phyloP scores from a whole-genome alignment of 163 green algal genomes.

The Chlorella variabilis region DNA sequence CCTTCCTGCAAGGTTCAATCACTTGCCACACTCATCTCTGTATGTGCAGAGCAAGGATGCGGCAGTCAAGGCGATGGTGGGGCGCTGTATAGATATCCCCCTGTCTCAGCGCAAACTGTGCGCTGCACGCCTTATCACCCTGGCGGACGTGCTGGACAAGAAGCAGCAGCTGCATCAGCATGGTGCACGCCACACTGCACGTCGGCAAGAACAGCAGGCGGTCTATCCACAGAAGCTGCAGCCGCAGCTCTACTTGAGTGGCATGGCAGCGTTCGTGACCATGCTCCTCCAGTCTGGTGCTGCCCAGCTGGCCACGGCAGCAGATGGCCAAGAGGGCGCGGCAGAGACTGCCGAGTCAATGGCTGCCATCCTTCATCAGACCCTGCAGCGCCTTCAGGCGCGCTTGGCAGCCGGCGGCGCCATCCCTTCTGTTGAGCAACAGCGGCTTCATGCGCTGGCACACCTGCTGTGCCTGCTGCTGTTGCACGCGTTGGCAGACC shows the following conservation, averaged over 20 bases:
- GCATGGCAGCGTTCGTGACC: background rate
- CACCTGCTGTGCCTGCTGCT: slow-evolving; percentile 62
- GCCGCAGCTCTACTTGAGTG: background rate
- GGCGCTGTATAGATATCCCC: slow-evolving; percentile 8
- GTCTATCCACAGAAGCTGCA: background rate
- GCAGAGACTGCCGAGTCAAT: background rate
- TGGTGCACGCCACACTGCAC: background rate
- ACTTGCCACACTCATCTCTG: too few relatives aligned
- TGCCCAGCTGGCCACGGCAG: background rate
- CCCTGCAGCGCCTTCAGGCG: slow-evolving; percentile 20
- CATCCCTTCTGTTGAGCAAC: background rate
- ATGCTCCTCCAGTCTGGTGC: background rate
- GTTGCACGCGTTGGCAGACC: slow-evolving; percentile 62
- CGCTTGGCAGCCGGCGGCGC: slow-evolving; percentile 12
- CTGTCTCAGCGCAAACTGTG: slow-evolving; percentile 41
- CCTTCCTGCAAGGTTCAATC: too few relatives aligned
- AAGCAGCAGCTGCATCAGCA: background rate
- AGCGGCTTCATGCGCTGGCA: slow-evolving; percentile 35
- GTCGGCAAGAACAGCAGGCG: background rate
- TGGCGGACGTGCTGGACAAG: slow-evolving; percentile 48
- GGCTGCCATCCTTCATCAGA: background rate
- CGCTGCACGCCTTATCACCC: slow-evolving; percentile 50
- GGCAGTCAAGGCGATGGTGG: slow-evolving; percentile 10
- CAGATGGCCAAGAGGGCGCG: background rate
- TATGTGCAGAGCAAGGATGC: slow-evolving; percentile 6